phyloP scores from a whole-genome alignment of 2,329 filamentous ascomycete genomes.

The Venturia nashicola region DNA sequence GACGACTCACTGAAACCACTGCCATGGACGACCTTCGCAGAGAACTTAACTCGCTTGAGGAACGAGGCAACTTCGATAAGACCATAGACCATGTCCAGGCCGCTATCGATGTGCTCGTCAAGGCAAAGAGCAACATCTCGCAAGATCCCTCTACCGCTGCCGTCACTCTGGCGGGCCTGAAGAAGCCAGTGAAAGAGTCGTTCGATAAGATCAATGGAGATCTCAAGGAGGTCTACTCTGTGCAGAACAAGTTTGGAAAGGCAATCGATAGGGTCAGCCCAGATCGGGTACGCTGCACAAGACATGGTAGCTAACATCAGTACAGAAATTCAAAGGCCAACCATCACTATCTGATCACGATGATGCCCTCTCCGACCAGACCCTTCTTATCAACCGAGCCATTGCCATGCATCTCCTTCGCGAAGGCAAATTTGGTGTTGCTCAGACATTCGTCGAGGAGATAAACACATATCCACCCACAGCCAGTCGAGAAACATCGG shows the following conservation, averaged over 20 bases:
- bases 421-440: conserved; percentile 85
- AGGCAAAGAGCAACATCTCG: conserved; percentile 57
- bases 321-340: conserved; percentile 38
- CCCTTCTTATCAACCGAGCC: conserved; percentile 73
- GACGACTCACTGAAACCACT: background rate
- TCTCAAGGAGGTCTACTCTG: conserved; percentile 70
- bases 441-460: conserved; percentile 73
- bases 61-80: conserved; percentile 54
- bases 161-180: conserved; percentile 68
- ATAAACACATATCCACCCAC: conserved; percentile 25
- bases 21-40: conserved; percentile 55
- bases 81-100: conserved; percentile 71
- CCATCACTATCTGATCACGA: conserved; percentile 64
- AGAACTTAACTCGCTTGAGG: conserved; percentile 62
- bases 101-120: conserved; percentile 64
- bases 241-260: conserved; percentile 74
- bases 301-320: background rate
- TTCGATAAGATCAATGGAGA: conserved; percentile 72
- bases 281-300: background rate
- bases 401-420: conserved; percentile 94
- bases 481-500: background rate
- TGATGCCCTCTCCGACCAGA: conserved; percentile 65
- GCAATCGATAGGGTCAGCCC: conserved; percentile 61
- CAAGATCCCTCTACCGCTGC: conserved; percentile 58
- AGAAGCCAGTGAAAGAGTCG: conserved; percentile 70